These are phyloP conservation scores for Oryza australiensis DNA, from an alignment of 176 grass and related monocot genomes.

Conservation along the genomic window DNA sequence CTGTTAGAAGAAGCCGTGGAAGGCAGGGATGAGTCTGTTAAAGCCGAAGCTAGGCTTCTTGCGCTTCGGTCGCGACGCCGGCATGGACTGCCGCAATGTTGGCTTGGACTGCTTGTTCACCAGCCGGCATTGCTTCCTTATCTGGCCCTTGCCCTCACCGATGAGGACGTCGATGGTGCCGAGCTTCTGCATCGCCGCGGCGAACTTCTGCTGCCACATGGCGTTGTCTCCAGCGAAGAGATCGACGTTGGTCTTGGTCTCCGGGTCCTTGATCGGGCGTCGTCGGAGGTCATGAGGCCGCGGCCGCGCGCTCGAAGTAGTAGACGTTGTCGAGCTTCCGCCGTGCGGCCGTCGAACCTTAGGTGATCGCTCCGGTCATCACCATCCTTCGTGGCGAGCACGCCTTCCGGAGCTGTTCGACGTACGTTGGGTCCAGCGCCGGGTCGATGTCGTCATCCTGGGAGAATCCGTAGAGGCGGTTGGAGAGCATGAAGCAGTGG, in stretches of 20 bases:
- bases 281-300: constrained; percentile 55
- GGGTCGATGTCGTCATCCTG: not conserved
- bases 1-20: not conserved
- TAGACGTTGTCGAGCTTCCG: constrained; percentile 47
- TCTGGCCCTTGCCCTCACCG: constrained; percentile 14
- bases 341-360: constrained; percentile 48
- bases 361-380: constrained; percentile 19
- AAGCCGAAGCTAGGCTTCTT: not conserved
- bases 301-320: constrained; percentile 35
- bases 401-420: not conserved
- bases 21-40: not conserved
- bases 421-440: constrained; percentile 30
- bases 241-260: constrained; percentile 30
- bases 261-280: constrained; percentile 33
- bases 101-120: constrained; percentile 25
- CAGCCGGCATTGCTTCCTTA: constrained; percentile 32
- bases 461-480: constrained; percentile 59
- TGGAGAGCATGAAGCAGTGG: constrained; percentile 57
- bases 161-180: constrained; percentile 47
- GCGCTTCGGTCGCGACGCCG: not conserved
- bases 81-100: too few relatives aligned
- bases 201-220: constrained; percentile 49
- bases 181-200: constrained; percentile 50
- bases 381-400: constrained; percentile 21
- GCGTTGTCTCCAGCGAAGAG: constrained; percentile 17